Conservation (phyloP, 768 basidiomycete species). For the Trametes elegans region DNA sequence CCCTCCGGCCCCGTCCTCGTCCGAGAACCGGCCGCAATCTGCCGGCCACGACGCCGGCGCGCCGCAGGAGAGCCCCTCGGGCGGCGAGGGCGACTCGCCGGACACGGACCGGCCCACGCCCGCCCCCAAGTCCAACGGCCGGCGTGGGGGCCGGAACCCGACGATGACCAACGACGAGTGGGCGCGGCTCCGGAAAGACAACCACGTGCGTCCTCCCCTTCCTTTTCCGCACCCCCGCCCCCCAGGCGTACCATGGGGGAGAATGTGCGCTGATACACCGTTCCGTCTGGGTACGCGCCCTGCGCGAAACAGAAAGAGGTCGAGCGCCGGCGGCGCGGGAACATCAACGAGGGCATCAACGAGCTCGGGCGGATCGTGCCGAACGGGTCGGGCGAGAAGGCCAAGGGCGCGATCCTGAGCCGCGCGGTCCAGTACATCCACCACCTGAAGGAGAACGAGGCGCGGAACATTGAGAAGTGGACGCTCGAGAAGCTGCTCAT, state of each 20-base stretch:
- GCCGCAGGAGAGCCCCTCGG: slow-evolving; percentile 6
- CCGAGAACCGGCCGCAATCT: slow-evolving; percentile 1
- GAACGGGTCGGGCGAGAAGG: slow-evolving; percentile 81
- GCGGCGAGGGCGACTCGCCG: slow-evolving; percentile 10
- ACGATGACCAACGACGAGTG: slow-evolving; percentile 39
- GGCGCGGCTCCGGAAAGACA: slow-evolving; percentile 42
- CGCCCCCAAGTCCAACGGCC: slow-evolving; percentile 14
- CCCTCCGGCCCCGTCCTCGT: not conserved
- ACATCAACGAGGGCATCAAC: slow-evolving; percentile 96
- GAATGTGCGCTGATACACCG: no score
- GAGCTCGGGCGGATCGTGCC: slow-evolving; percentile 88
- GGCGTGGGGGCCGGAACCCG: slow-evolving; percentile 28
- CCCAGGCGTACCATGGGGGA: not conserved
- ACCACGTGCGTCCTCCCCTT: slow-evolving; percentile 36
- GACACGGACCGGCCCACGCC: slow-evolving; percentile 12
- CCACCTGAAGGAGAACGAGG: slow-evolving; percentile 88
- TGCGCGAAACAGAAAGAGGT: slow-evolving; percentile 97
- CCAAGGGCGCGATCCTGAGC: slow-evolving; percentile 85
- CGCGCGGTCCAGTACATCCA: slow-evolving; percentile 92
- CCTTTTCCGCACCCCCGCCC: not conserved
- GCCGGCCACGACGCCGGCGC: slow-evolving; percentile 3
- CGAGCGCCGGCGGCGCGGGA: slow-evolving; percentile 89
- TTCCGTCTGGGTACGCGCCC: no score
- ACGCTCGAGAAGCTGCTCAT: slow-evolving; percentile 88
- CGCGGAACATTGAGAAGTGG: slow-evolving; percentile 91